phyloP scores from a whole-genome alignment of 2,329 filamentous ascomycete species.

The Neophaeococcomyces mojaviensis region DNA sequence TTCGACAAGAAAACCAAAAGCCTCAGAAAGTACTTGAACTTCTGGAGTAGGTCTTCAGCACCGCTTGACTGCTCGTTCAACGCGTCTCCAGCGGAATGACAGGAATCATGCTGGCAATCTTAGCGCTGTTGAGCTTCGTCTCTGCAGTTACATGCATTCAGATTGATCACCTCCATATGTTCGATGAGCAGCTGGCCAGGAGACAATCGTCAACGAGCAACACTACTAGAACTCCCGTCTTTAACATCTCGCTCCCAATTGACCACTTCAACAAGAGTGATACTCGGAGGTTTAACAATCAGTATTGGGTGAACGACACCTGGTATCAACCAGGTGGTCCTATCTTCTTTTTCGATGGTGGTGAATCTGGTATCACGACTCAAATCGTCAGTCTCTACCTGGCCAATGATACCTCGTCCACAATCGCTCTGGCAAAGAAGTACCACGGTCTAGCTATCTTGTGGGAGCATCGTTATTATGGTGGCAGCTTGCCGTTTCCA shows the following conservation, averaged over 20 bases:
- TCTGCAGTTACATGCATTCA: too few species aligned
- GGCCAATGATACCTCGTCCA: slow-evolving; percentile 1
- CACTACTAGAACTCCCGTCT: too few species aligned
- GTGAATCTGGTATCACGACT: slow-evolving; percentile 34
- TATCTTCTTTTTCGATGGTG: slow-evolving; percentile 42
- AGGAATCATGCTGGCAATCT: too few species aligned
- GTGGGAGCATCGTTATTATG: slow-evolving; percentile 27
- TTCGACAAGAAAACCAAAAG: too few species aligned
- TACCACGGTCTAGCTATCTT: slow-evolving; percentile 32
- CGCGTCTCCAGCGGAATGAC: too few species aligned
- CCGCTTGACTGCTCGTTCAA: too few species aligned
- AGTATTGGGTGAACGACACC: slow-evolving; percentile 46
- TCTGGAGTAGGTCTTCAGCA: too few species aligned
- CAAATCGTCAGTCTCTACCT: slow-evolving; percentile 18
- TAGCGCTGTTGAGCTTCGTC: too few species aligned
- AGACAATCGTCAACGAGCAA: too few species aligned
- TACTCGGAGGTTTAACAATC: slow-evolving; percentile 45
- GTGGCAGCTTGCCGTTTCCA: neutral
- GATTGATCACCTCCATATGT: too few species aligned
- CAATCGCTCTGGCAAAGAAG: slow-evolving; percentile 25
- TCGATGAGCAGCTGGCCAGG: too few species aligned
- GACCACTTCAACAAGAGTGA: slow-evolving; percentile 26
- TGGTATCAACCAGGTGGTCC: slow-evolving; percentile 49
- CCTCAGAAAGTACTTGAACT: too few species aligned
- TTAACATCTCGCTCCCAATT: slow-evolving; percentile 23